Base-by-base conservation (phyloP, 371 early-diverging fungal genomes). In the Syncephalastrum monosporum region DNA sequence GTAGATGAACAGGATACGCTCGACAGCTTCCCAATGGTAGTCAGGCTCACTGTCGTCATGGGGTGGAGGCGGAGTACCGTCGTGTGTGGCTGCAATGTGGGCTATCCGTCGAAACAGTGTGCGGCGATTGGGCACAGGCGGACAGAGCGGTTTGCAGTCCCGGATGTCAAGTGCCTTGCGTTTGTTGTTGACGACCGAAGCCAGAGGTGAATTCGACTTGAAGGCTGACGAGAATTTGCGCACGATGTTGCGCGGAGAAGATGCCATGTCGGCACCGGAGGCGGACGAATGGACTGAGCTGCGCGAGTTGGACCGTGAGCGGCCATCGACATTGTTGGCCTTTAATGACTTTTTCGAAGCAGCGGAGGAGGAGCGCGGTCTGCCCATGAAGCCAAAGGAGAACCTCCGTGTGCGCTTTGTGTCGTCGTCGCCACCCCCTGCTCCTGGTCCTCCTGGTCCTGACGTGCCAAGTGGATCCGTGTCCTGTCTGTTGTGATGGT, bases 11-110 rank as follows among this genome's bases (percentile, higher is more conserved):
- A 94, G 61, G 15, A 94, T 83, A 10, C 95, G 79, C 61, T 89
- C 91, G 53, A 93, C 83, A 0, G 85, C 91, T 57, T 92, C 93
- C 86, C 90, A 91, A 60, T 94, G 94, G 59, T 86, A 72, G 63
- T 90, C 90, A 56, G 77, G 78, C 1, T 71, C 63, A 25, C 64
- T 29, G 49, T 74, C 74, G 12, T 13, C 12, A 13, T 50, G 41
- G n/a, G 47, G 47, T 45, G 25, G 16, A 33, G 38, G 38, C 38
- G 38, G 38, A 3, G 47, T 46, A 14, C 59, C 56, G 44, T 47
- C 57, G 2, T 57, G 25, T 12, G 57, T 41, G 1, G 51, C 53
- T 3, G 55, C 64, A 46, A 87, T 57, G 65, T 84, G 84, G 0
- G 82, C 83, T 16, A 87, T 81, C 5, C 90, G 82, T 54, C 81